Percentiles rank a stretch among this genome's conserved stretches.
Conservation (phyloP, 2,329 filamentous ascomycete genomes). For the Huntiella bhutanensis region DNA sequence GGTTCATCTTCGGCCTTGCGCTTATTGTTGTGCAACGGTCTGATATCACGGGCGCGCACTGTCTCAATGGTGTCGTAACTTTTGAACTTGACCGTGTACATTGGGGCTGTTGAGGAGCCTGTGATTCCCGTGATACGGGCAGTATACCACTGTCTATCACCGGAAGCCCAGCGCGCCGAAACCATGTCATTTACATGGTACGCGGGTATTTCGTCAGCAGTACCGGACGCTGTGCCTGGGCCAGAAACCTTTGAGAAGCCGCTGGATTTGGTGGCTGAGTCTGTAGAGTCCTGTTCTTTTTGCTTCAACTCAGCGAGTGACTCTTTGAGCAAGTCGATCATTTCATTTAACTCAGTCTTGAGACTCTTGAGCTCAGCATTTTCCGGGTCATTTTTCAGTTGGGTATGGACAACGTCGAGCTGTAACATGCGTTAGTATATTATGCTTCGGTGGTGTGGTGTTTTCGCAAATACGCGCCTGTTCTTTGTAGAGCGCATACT, state of each 20-base stretch:
- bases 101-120: slow-evolving; percentile 72
- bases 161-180: slow-evolving; percentile 75
- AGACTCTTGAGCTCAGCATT: slow-evolving; percentile 61
- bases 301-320: slow-evolving; percentile 62
- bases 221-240: not conserved
- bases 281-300: slow-evolving; percentile 22
- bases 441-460: slow-evolving; percentile 12
- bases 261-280: slow-evolving; percentile 29
- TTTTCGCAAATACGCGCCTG: slow-evolving; percentile 24
- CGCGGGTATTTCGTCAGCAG: slow-evolving; percentile 23
- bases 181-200: slow-evolving; percentile 83
- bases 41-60: slow-evolving; percentile 63
- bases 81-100: slow-evolving; percentile 92
- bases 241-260: slow-evolving; percentile 11
- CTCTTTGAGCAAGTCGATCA: slow-evolving; percentile 61
- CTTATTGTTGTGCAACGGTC: slow-evolving; percentile 53
- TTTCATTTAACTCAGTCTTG: slow-evolving; percentile 62
- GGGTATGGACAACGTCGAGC: slow-evolving; percentile 60
- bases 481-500: slow-evolving; percentile 35
- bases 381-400: slow-evolving; percentile 62
- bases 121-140: slow-evolving; percentile 88
- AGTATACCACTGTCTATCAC: slow-evolving; percentile 78
- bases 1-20: slow-evolving; percentile 56
- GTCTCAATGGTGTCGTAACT: slow-evolving; percentile 75
- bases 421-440: slow-evolving; percentile 18